Evolutionary conservation across 2,329 filamentous ascomycete genomes (phyloP).

Genomic region (Fusarium goolgardi): DNA sequence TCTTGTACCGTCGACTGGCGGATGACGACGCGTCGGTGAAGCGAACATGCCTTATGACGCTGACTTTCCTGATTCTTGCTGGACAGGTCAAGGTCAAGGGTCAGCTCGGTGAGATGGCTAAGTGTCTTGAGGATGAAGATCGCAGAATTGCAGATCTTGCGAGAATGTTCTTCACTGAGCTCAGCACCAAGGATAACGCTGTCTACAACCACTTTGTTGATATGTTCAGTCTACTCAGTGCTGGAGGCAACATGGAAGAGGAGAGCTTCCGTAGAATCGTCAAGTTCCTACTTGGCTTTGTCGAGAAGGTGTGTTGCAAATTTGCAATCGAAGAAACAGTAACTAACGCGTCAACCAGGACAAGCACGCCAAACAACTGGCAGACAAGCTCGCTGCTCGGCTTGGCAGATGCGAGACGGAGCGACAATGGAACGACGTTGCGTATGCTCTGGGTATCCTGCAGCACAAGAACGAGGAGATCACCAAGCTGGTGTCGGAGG

Average conservation of each 20-base stretch:
- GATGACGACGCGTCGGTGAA: slow-evolving; percentile 92
- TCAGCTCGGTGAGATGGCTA: slow-evolving; percentile 98
- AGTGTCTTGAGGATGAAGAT: slow-evolving; percentile 97
- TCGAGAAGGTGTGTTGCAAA: slow-evolving; percentile 82
- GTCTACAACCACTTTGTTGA: slow-evolving; percentile 99
- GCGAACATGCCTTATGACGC: slow-evolving; percentile 96
- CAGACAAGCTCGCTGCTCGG: slow-evolving; percentile 90
- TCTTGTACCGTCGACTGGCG: slow-evolving; percentile 91
- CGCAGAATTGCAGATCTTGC: slow-evolving; percentile 93
- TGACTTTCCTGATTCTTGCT: slow-evolving; percentile 96
- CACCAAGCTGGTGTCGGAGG: slow-evolving; percentile 77
- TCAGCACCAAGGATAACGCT: slow-evolving; percentile 97
- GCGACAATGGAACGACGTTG: slow-evolving; percentile 97
- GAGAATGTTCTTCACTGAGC: slow-evolving; percentile 97
- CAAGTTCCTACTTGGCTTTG: slow-evolving; percentile 93
- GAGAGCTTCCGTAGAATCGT: slow-evolving; percentile 88
- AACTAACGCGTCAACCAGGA: slow-evolving; percentile 68
- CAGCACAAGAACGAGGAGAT: slow-evolving; percentile 96
- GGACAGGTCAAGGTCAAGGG: slow-evolving; percentile 99
- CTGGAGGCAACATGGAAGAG: slow-evolving; percentile 83
- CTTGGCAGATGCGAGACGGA: slow-evolving; percentile 89
- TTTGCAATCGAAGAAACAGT: background rate
- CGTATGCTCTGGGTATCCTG: slow-evolving; percentile 87
- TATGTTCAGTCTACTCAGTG: slow-evolving; percentile 94
- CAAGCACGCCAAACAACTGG: slow-evolving; percentile 94